Evolutionary conservation across 2,329 filamentous ascomycete species (phyloP).

Genomic region (Cercospora sojina): DNA sequence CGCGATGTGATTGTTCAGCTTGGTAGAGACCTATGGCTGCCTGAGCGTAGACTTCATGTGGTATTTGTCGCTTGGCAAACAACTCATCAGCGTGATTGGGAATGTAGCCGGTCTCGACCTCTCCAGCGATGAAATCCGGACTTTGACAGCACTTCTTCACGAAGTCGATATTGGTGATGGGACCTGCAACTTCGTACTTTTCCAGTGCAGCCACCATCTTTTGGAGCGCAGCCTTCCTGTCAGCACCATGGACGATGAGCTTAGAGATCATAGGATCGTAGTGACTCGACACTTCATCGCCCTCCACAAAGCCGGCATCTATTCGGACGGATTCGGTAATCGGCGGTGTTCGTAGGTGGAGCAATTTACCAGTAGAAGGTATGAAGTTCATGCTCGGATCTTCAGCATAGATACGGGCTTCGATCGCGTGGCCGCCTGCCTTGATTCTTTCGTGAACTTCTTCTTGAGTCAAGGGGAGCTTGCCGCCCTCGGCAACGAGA

Average conservation of each 20-base stretch:
- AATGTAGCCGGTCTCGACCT: slow-evolving; percentile 95
- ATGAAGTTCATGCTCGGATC: slow-evolving; percentile 90
- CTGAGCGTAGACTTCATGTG: slow-evolving; percentile 78
- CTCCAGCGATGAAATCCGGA: slow-evolving; percentile 76
- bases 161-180: slow-evolving; percentile 96
- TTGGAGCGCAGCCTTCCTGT: slow-evolving; percentile 75
- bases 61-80: slow-evolving; percentile 58
- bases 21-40: slow-evolving; percentile 70
- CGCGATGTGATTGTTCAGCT: slow-evolving; percentile 49
- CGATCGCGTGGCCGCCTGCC: slow-evolving; percentile 79
- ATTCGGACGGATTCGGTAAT: slow-evolving; percentile 75
- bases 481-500: slow-evolving; percentile 71
- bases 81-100: slow-evolving; percentile 79
- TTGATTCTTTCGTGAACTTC: slow-evolving; percentile 69
- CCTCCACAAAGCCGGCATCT: slow-evolving; percentile 87
- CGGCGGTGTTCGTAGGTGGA: slow-evolving; percentile 75
- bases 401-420: slow-evolving; percentile 95
- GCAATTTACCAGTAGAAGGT: slow-evolving; percentile 83
- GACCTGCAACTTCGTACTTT: slow-evolving; percentile 87
- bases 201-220: slow-evolving; percentile 78
- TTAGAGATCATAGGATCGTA: slow-evolving; percentile 99
- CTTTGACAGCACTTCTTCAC: slow-evolving; percentile 83
- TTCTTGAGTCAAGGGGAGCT: slow-evolving; percentile 63
- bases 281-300: slow-evolving; percentile 87
- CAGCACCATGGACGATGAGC: slow-evolving; percentile 82